phyloP scores from a whole-genome alignment of 257 asterid species.

The Pogostemon cablin region DNA sequence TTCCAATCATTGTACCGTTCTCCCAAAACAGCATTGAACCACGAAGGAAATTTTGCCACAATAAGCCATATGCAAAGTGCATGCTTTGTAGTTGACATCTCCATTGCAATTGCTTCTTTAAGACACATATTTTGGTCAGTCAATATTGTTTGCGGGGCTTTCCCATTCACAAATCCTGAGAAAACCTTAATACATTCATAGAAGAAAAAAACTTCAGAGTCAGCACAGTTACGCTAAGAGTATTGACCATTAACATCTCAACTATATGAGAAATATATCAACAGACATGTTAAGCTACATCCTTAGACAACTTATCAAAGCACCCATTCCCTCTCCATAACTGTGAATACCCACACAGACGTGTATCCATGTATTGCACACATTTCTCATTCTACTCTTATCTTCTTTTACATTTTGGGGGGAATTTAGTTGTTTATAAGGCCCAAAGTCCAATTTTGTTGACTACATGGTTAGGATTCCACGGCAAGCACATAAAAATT shows the following conservation, averaged over 20 bases:
- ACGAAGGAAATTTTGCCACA: slow-evolving; percentile 88
- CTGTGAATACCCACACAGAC: not conserved
- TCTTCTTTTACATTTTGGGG: not conserved
- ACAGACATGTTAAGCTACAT: not conserved
- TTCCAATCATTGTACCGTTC: slow-evolving; percentile 96
- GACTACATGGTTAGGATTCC: not conserved
- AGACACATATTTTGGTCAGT: slow-evolving; percentile 94
- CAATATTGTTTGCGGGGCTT: slow-evolving; percentile 89
- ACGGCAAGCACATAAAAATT: no score
- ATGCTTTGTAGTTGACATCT: slow-evolving; percentile 85
- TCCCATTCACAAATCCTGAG: slow-evolving; percentile 86
- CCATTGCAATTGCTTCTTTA: slow-evolving; percentile 88
- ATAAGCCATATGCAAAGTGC: slow-evolving; percentile 98
- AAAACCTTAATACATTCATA: slow-evolving; percentile 58
- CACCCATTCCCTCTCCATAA: slow-evolving; percentile 3
- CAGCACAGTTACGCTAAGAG: slow-evolving; percentile 12
- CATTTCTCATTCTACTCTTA: not conserved
- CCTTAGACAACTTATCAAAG: not conserved
- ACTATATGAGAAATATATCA: slow-evolving; percentile 17
- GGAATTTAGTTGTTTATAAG: slow-evolving; percentile 1
- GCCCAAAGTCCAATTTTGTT: slow-evolving; percentile 6
- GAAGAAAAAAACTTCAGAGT: slow-evolving; percentile 34
- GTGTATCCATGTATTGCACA: not conserved
- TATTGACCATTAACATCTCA: not conserved
- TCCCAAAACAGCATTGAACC: slow-evolving; percentile 95